These are phyloP conservation scores for Saxophila tyrrhenica DNA, from an alignment of 495 filamentous ascomycete species.

Conservation along the genomic window DNA sequence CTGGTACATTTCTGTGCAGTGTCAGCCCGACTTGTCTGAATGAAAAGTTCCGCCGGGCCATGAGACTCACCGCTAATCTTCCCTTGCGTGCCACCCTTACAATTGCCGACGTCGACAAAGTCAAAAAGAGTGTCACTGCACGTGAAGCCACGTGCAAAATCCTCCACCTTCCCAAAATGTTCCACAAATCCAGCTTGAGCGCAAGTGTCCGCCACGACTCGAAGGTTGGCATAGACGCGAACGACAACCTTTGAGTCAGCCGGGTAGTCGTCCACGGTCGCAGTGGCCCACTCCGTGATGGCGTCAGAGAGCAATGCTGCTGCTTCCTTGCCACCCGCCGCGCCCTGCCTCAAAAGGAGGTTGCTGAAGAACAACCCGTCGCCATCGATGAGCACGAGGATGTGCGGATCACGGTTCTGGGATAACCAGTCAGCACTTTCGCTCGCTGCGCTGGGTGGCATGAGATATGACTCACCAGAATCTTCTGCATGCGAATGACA, in stretches of 20 bases:
- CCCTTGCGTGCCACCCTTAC: slow-evolving; percentile 46
- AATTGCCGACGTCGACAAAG: slow-evolving; percentile 49
- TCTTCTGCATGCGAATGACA: slow-evolving; percentile 5
- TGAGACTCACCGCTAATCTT: slow-evolving; percentile 34
- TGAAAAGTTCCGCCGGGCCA: neutral
- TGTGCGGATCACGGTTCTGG: slow-evolving; percentile 43
- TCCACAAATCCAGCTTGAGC: slow-evolving; percentile 35
- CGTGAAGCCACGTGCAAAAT: slow-evolving; percentile 47
- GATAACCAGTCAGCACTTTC: neutral
- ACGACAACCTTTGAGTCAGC: slow-evolving; percentile 45
- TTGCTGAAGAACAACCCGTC: slow-evolving; percentile 53
- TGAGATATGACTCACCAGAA: slow-evolving; percentile 4
- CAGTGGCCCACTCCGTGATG: slow-evolving; percentile 22
- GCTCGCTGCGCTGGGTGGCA: neutral
- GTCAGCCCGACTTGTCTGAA: neutral
- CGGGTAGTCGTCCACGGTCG: slow-evolving; percentile 19
- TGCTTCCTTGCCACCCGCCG: slow-evolving; percentile 44
- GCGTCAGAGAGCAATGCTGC: slow-evolving; percentile 42
- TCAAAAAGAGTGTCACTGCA: slow-evolving; percentile 48
- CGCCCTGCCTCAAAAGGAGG: slow-evolving; percentile 32
- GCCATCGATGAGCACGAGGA: slow-evolving; percentile 50
- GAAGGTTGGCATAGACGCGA: slow-evolving; percentile 50
- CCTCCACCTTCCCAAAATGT: slow-evolving; percentile 32
- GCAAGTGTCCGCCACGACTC: slow-evolving; percentile 40
- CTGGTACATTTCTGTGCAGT: slow-evolving; percentile 53